A percentile compares a stretch with the other conserved stretches of the same genome.
Conservation (phyloP, 306 rosid genomes). For the Cucumis cinereus region DNA sequence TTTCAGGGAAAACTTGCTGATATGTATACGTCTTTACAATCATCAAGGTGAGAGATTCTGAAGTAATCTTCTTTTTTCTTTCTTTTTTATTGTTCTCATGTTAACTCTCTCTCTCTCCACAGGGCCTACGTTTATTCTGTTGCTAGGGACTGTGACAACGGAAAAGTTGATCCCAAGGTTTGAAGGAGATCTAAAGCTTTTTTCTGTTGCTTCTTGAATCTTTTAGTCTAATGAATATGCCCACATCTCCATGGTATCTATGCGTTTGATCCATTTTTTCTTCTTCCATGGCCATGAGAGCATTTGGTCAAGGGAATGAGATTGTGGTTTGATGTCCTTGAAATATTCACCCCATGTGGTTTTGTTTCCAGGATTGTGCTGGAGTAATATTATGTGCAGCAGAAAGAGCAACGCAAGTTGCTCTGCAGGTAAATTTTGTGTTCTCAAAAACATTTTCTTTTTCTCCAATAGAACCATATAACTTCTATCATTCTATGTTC, state of each 20-base stretch:
- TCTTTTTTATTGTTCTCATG: not conserved
- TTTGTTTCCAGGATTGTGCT: constrained; percentile 78
- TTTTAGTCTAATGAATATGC: not conserved
- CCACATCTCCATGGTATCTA: not conserved
- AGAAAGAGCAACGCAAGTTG: constrained; percentile 91
- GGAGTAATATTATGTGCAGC: constrained; percentile 83
- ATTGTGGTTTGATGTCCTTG: not conserved
- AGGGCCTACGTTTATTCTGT: constrained; percentile 94
- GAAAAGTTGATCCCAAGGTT: constrained; percentile 75
- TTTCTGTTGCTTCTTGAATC: not conserved
- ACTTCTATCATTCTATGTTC: not conserved
- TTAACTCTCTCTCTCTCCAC: constrained; percentile 13
- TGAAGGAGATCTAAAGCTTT: not conserved
- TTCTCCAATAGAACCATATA: not conserved
- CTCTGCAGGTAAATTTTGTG: constrained; percentile 29
- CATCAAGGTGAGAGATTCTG: constrained; percentile 55
- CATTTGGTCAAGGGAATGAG: not conserved
- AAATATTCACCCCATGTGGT: not conserved
- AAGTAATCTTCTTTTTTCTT: constrained; percentile 2
- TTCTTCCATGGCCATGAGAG: not conserved
- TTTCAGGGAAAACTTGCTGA: constrained; percentile 86
- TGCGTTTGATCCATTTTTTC: not conserved
- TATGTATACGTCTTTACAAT: constrained; percentile 85
- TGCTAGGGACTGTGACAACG: constrained; percentile 88
- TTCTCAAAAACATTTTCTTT: not conserved